Evolutionary conservation across 495 filamentous ascomycete genomes (phyloP).

Genomic region (Cladorrhinum samala): DNA sequence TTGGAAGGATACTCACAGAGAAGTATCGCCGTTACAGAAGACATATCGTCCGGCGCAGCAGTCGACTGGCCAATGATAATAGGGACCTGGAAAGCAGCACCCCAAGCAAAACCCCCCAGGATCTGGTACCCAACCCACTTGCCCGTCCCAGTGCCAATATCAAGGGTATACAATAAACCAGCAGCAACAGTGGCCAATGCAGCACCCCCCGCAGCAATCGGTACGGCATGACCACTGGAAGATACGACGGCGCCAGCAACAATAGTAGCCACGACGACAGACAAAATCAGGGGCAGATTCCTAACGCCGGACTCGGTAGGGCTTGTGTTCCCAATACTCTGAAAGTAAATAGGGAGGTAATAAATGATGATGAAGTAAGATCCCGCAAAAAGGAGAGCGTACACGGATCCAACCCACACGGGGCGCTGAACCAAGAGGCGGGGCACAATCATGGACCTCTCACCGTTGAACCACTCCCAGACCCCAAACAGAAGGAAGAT

Average conservation of each 20-base stretch:
- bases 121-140: constrained; percentile 58
- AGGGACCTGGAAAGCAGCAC: constrained; percentile 45
- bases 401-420: constrained; percentile 34
- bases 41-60: constrained; percentile 31
- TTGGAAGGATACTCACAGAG: constrained; percentile 37
- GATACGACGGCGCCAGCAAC: constrained; percentile 42
- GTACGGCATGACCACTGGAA: constrained; percentile 45
- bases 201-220: constrained; percentile 42
- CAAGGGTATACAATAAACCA: constrained; percentile 47
- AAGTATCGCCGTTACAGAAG: constrained; percentile 35
- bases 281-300: constrained; percentile 48
- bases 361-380: constrained; percentile 46
- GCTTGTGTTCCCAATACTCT: constrained; percentile 40
- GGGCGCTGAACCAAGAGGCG: constrained; percentile 40
- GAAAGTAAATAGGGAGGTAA: constrained; percentile 62
- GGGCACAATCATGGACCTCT: constrained; percentile 37
- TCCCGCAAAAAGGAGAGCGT: constrained; percentile 38
- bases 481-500: constrained; percentile 42
- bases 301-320: constrained; percentile 46
- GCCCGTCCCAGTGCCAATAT: constrained; percentile 33
- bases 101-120: constrained; percentile 47
- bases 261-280: constrained; percentile 43
- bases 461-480: constrained; percentile 47
- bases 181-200: constrained; percentile 51
- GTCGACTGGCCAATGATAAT: constrained; percentile 51